Evolutionary conservation across 371 early-diverging fungal genomes (phyloP), one percentile per base, ranked within the genome.

Genomic region (Rozella allomycis): DNA sequence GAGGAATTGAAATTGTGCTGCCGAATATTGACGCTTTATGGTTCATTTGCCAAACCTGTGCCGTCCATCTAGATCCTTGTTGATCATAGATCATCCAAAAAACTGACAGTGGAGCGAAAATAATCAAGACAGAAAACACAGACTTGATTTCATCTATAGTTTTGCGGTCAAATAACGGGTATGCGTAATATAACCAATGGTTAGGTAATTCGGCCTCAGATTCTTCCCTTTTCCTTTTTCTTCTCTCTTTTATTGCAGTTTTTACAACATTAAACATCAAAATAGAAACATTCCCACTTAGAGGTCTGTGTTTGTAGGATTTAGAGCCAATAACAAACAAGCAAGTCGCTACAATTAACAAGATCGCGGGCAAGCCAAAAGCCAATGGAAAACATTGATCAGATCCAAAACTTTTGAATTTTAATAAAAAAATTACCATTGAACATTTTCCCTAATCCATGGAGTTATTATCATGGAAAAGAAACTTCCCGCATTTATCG

Each of bases 401-500:
- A 19, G 25, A 37, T 11, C 44, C 46, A 31, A 49, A 35, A 26
- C 54, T n/a, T n/a, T n/a, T n/a, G n/a, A n/a, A n/a, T n/a, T n/a
- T n/a, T n/a, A 48, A 1, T 20, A 5, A 6, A 28, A 13, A 28
- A n/a, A n/a, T n/a, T n/a, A n/a, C n/a, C n/a, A n/a, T n/a, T n/a
- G n/a, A n/a, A n/a, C n/a, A n/a, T n/a, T n/a, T n/a, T n/a, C n/a
- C n/a, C n/a, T n/a, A n/a, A n/a, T n/a, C n/a, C n/a, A n/a, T n/a
- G n/a, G n/a, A n/a, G n/a, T n/a, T n/a, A n/a, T n/a, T n/a, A n/a
- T n/a, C n/a, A n/a, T n/a, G n/a, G n/a, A n/a, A n/a, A n/a, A n/a
- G n/a, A n/a, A n/a, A n/a, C n/a, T n/a, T n/a, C 64, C 58, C 17
- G 50, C 20, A 36, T 63, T 63, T 26, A 66, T 57, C 25, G 49